Evolutionary conservation across 2,329 filamentous ascomycete genomes (phyloP), one percentile per base, ranked within the genome.

Genomic region (Elsinoe perseae): DNA sequence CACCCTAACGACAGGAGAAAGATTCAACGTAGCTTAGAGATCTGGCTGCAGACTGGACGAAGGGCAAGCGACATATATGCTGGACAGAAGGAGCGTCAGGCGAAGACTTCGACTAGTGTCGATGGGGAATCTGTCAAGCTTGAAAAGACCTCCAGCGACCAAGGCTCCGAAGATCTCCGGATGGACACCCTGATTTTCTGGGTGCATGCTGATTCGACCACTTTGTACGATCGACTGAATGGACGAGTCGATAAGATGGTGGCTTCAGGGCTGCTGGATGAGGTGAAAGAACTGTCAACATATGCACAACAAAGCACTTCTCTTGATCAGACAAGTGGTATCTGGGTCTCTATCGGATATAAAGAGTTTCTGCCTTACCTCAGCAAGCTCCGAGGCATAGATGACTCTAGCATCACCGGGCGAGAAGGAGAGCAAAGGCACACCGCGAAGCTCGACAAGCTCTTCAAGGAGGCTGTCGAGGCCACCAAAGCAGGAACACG

Each of bases 301-400:
- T 78, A 79, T 58, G 70, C 79, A 1, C 63, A 72, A 14, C 62
- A 70, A 3, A 70, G 77, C 55, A 67, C 73, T 48, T 61, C 70
- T 0, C 71, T 93, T 1, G 89, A 97, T 65, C 78, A 82, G 61
- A 87, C 81, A 1, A 83, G 84, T 54, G 95, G 93, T 0, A 95
- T 98, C 42, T 98, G 92, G 90, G 87, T 95, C 54, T 93, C 91
- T 1, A 98, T 98, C 60, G 93, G 93, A 1, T 96, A 90, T 72
- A 96, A 95, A 68, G 89, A 98, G 66, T 86, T 97, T 66, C 80
- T 87, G 57, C 77, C 81, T 0, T 95, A 90, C 65, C 73, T 91
- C 20, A 38, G 59, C 9, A 21, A 25, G 12, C 12, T 7, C 2
- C 8, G 12, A 70, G 69, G 3, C 25, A 42, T 50, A 25, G 56